Evolutionary conservation across 2,329 filamentous ascomycete genomes (phyloP), one percentile per base, ranked within the genome.

Genomic region (Aspergillus aculeatinus): DNA sequence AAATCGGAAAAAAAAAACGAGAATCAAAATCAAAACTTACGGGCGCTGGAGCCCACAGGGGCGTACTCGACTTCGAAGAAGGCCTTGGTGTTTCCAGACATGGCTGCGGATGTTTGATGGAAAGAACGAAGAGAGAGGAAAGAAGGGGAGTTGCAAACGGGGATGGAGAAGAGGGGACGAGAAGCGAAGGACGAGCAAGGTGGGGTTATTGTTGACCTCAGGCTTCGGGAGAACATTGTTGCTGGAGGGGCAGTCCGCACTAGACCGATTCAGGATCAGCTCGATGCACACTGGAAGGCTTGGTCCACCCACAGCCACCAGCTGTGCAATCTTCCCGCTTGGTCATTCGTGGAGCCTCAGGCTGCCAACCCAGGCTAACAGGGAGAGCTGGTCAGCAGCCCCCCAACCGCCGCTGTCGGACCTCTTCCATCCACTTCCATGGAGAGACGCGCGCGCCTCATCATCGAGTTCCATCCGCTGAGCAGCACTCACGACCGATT

Each of bases 11-110:
- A 59, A 23, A 23, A 23, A 23, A 1, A 23, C 23, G 19, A 58
- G 57, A 25, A 29, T 29, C 27, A 54, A 59, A 51, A 31, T 57
- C 12, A 23, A 53, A 27, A 76, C 71, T 68, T 69, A 75, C 72
- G 58, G 60, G 66, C 57, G 50, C 63, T 64, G 64, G 63, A 47
- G 65, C 71, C 72, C 35, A 64, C 62, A 59, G 73, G 80, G 76
- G 83, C 80, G 76, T 82, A 81, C 75, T 89, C 81, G 68, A 96
- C 74, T 65, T 93, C 89, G 82, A 94, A 92, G 82, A 81, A 91
- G 81, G 87, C 87, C 77, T 89, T 87, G 77, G 68, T 68, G 66
- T 86, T 80, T 75, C 42, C 47, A 57, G 83, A 81, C 92, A 96
- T 96, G 79, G 84, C 88, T 83, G 85, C 81, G 73, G 88, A 80